Evolutionary conservation across 805 yeast species (phyloP).

Genomic region (Yamadazyma olivae): DNA sequence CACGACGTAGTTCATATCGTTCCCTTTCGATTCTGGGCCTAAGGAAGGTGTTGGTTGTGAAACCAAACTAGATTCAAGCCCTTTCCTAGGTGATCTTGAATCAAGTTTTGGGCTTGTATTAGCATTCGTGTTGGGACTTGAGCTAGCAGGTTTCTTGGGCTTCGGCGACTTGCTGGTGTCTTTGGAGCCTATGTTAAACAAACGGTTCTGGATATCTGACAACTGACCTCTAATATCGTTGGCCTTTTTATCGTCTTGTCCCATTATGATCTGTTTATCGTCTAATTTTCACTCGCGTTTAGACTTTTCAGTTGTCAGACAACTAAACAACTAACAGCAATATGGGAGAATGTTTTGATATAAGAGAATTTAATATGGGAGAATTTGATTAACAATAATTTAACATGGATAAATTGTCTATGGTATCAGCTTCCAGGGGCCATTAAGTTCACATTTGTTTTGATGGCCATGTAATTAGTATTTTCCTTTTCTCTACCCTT

Average conservation of each 20-base stretch:
- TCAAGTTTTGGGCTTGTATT: neutral
- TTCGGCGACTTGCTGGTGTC: conserved; percentile 9
- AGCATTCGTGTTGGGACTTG: neutral
- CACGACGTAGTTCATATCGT: conserved; percentile 69
- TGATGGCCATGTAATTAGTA: no score
- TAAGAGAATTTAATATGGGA: no score
- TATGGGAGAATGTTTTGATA: no score
- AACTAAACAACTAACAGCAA: no score
- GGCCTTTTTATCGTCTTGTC: conserved; percentile 10
- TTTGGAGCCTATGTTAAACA: conserved; percentile 22
- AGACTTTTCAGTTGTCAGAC: no score
- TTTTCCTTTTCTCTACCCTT: no score
- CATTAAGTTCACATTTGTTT: no score
- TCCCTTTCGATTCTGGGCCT: conserved; percentile 47
- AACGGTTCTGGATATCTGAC: conserved; percentile 34
- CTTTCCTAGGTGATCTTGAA: conserved; percentile 2
- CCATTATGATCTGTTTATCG: conserved; percentile 8
- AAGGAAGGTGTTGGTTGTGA: conserved; percentile 26
- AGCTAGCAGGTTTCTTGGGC: conserved; percentile 3
- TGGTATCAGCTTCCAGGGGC: no score
- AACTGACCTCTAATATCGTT: conserved; percentile 36
- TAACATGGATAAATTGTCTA: no score
- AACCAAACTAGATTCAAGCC: conserved; percentile 2
- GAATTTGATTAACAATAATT: no score
- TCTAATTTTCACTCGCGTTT: no score